phyloP scores from a whole-genome alignment of 768 basidiomycete genomes.

The Hydnum rufescens region DNA sequence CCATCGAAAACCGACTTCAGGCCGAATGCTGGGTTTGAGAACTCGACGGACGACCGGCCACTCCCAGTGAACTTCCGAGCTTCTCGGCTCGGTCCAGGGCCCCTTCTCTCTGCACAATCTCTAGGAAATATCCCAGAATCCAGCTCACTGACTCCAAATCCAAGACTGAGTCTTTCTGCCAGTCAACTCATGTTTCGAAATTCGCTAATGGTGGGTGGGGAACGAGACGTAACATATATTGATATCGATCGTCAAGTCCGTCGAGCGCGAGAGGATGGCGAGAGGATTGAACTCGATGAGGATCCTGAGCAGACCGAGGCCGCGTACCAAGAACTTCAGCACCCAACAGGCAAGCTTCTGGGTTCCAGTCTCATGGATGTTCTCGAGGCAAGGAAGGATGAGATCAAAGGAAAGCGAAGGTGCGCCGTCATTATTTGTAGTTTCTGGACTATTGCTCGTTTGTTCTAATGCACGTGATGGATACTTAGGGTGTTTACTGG shows the following conservation, averaged over 20 bases:
- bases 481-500: constrained; percentile 58
- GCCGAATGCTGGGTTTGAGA: constrained; percentile 34
- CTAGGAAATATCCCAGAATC: constrained; percentile 2
- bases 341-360: constrained; percentile 44
- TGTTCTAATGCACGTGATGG: not conserved
- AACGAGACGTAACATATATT: constrained; percentile 38
- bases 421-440: constrained; percentile 16
- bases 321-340: constrained; percentile 26
- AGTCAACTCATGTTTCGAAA: constrained; percentile 79
- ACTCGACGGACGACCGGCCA: constrained; percentile 51
- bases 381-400: constrained; percentile 61
- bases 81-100: constrained; percentile 23
- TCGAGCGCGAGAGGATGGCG: constrained; percentile 58
- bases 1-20: constrained; percentile 20
- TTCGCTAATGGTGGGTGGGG: constrained; percentile 49
- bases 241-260: constrained; percentile 45
- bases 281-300: constrained; percentile 37
- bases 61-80: constrained; percentile 36
- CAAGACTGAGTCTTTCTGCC: constrained; percentile 46
- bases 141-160: constrained; percentile 55
- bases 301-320: constrained; percentile 21
- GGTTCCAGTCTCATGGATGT: constrained; percentile 84
- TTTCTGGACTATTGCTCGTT: constrained; percentile 6
- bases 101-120: not conserved
- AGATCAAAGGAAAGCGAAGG: constrained; percentile 72